A percentile compares a stretch with the other conserved stretches of the same genome.
Evolutionary conservation across 441 rosid genomes (phyloP).

Genomic region (Isatis lusitanica): DNA sequence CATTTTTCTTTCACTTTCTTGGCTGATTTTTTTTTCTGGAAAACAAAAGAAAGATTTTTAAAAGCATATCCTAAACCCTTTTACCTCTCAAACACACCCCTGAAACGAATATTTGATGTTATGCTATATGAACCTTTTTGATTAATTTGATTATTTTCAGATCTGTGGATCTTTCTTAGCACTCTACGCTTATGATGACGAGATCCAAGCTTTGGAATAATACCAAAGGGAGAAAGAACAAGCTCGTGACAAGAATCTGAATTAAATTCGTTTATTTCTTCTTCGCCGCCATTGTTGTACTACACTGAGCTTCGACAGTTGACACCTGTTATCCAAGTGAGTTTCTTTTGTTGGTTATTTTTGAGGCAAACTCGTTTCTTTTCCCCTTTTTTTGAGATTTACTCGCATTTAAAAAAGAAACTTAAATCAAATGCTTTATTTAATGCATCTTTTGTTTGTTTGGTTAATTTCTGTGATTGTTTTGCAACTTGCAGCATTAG

Average conservation of each 20-base stretch:
- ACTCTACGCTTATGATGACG: constrained; percentile 17
- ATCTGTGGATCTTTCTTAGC: constrained; percentile 34
- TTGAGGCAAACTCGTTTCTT: constrained; percentile 46
- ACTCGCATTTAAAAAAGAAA: neutral
- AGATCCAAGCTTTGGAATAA: constrained; percentile 46
- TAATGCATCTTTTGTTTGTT: neutral
- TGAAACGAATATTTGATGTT: constrained; percentile 2
- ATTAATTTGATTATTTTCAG: constrained; percentile 33
- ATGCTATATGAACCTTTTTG: neutral
- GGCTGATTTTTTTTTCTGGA: constrained; percentile 2
- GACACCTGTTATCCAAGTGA: constrained; percentile 71
- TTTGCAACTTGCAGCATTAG: constrained; percentile 45
- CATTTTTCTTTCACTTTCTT: constrained; percentile 31
- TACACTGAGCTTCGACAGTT: constrained; percentile 61
- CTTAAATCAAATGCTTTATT: constrained; percentile 33
- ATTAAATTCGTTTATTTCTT: neutral
- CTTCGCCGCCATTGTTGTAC: constrained; percentile 32
- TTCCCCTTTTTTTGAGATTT: constrained; percentile 26
- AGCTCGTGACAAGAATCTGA: constrained; percentile 10
- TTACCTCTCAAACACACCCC: neutral
- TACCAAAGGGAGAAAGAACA: neutral
- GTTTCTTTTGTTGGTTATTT: constrained; percentile 53
- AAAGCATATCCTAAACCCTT: neutral
- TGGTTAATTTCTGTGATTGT: neutral
- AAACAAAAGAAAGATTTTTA: neutral